A percentile compares a stretch with the other conserved stretches of the same genome.
phyloP scores from a whole-genome alignment of 345 rosid species.

The Viola odorata region DNA sequence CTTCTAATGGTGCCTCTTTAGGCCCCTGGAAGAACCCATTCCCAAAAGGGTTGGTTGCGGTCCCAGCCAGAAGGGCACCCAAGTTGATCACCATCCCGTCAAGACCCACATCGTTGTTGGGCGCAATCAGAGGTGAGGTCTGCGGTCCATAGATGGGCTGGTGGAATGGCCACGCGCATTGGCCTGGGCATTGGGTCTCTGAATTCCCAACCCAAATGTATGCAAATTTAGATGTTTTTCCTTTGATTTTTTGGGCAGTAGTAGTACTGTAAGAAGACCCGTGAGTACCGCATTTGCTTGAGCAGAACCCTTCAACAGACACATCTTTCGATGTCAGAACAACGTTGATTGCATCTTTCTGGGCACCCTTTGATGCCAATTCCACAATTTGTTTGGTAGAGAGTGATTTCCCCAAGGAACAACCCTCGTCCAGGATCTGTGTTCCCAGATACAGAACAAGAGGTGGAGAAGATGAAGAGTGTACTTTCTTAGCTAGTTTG shows the following conservation, averaged over 20 bases:
- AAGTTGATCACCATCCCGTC: constrained; percentile 23
- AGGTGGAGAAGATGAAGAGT: neutral
- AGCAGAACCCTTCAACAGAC: constrained; percentile 15
- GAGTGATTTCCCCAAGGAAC: constrained; percentile 13
- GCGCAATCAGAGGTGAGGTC: constrained; percentile 2
- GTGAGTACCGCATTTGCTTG: constrained; percentile 10
- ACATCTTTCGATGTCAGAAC: constrained; percentile 19
- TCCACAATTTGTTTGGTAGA: constrained; percentile 9
- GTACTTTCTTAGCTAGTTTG: neutral
- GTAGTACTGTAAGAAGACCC: neutral
- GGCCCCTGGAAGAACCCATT: constrained; percentile 21
- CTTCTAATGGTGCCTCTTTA: constrained; percentile 20
- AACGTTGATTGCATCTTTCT: constrained; percentile 7
- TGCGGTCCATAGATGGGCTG: constrained; percentile 18
- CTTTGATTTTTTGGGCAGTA: neutral
- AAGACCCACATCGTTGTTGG: constrained; percentile 19
- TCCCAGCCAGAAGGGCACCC: constrained; percentile 18
- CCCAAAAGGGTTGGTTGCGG: constrained; percentile 20
- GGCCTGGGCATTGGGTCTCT: constrained; percentile 20
- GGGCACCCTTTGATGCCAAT: constrained; percentile 15
- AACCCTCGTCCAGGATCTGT: constrained; percentile 7
- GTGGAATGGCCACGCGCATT: constrained; percentile 27
- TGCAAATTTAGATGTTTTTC: constrained; percentile 9
- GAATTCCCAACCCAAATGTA: constrained; percentile 27
- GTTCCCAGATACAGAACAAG: constrained; percentile 1